These are phyloP conservation scores for Gardenia jasminoides DNA, from an alignment of 257 asterid species.

Conservation along the genomic window DNA sequence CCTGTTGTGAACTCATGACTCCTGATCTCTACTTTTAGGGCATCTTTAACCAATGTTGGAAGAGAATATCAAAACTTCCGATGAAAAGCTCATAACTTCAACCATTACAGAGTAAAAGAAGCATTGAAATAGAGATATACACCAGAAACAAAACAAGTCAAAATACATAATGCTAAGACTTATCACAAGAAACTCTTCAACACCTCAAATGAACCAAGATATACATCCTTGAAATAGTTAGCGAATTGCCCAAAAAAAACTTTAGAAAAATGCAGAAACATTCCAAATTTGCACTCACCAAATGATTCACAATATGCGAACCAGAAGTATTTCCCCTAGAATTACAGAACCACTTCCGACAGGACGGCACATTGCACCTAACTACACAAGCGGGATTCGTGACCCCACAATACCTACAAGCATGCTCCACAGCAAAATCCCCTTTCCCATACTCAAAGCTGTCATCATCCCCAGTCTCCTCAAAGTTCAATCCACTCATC, in stretches of 20 bases:
- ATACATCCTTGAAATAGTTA: too few species aligned
- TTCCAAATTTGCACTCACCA: constrained; percentile 51
- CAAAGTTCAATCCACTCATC: constrained; percentile 91
- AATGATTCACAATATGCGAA: constrained; percentile 93
- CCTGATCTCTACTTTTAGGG: too few species aligned
- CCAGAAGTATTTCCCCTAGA: constrained; percentile 99
- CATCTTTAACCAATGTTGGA: too few species aligned
- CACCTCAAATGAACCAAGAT: too few species aligned
- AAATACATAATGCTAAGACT: background rate
- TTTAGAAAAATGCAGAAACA: background rate
- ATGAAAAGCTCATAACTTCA: too few species aligned
- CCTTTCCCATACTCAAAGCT: constrained; percentile 85
- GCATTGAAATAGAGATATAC: background rate
- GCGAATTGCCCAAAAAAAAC: too few species aligned
- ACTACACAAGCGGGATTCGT: constrained; percentile 94
- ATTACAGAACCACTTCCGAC: constrained; percentile 97
- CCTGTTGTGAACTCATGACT: too few species aligned
- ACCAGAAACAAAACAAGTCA: background rate
- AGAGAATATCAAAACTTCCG: too few species aligned
- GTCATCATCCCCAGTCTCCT: constrained; percentile 93
- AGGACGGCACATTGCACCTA: constrained; percentile 91
- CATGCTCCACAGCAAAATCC: constrained; percentile 78
- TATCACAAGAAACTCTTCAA: too few species aligned
- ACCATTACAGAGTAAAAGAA: too few species aligned
- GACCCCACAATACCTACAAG: constrained; percentile 92